These are phyloP conservation scores for Daldinia sp. DNA, from an alignment of 2,329 filamentous ascomycete species.

Conservation along the genomic window DNA sequence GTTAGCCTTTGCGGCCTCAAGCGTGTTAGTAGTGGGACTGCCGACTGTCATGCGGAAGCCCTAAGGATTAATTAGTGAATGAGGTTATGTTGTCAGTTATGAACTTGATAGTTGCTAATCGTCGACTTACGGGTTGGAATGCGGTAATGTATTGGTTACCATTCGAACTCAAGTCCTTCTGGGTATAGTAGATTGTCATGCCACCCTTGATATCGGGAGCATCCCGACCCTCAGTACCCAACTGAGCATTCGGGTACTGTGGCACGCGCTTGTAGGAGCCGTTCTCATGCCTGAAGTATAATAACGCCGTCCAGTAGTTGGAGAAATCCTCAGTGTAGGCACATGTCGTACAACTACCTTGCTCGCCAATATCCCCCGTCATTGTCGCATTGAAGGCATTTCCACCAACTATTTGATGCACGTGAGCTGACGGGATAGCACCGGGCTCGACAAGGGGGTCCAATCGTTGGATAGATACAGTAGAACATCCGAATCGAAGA, in stretches of 20 bases:
- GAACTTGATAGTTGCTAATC: neutral
- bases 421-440: constrained; percentile 29
- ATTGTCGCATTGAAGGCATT: constrained; percentile 36
- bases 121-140: constrained; percentile 47
- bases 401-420: constrained; percentile 39
- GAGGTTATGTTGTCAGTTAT: constrained; percentile 18
- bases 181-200: constrained; percentile 46
- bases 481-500: constrained; percentile 33
- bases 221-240: constrained; percentile 27
- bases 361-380: constrained; percentile 28
- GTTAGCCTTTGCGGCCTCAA: constrained; percentile 40
- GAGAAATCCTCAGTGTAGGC: constrained; percentile 38
- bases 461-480: constrained; percentile 32
- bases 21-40: constrained; percentile 29
- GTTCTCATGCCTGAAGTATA: constrained; percentile 40
- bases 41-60: constrained; percentile 55
- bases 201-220: constrained; percentile 37
- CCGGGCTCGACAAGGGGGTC: constrained; percentile 36
- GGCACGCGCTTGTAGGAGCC: constrained; percentile 43
- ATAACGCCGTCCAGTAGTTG: constrained; percentile 42
- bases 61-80: constrained; percentile 28
- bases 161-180: constrained; percentile 40
- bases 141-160: constrained; percentile 50
- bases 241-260: constrained; percentile 39
- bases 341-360: constrained; percentile 32